A percentile compares a stretch with the other conserved stretches of the same genome.
Evolutionary conservation across 2,329 filamentous ascomycete genomes (phyloP).

Genomic region (Cladorrhinum sp.): DNA sequence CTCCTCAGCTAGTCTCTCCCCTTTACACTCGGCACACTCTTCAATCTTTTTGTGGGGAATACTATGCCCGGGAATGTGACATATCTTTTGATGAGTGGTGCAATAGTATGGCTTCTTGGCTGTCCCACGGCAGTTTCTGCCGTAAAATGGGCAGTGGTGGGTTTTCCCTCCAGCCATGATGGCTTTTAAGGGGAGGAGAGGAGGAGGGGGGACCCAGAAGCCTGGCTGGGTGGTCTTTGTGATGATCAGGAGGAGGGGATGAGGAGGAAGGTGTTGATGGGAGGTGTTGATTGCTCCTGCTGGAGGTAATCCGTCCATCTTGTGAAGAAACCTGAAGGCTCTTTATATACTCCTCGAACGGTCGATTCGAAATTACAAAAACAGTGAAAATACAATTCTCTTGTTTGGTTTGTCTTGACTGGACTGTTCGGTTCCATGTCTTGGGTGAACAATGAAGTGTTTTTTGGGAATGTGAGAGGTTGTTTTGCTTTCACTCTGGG

Average conservation of each 20-base stretch:
- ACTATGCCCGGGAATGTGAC: not conserved
- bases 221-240: not conserved
- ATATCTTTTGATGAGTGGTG: not conserved
- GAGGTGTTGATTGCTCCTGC: not conserved
- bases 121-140: not conserved
- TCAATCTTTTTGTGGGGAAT: not conserved
- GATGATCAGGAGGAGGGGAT: not conserved
- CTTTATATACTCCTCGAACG: not conserved
- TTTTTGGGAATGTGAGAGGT: not conserved
- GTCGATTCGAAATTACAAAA: no score
- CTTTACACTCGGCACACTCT: not conserved
- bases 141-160: not conserved
- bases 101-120: not conserved
- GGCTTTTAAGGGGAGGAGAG: not conserved
- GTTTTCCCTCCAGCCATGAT: not conserved
- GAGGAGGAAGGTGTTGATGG: not conserved
- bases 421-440: not conserved
- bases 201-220: no score
- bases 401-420: not conserved
- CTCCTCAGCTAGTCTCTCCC: not conserved
- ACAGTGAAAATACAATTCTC: not conserved
- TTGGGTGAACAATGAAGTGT: not conserved
- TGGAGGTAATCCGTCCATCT: no score
- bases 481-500: not conserved
- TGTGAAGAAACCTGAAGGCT: no score